Base-by-base conservation (phyloP, 2,329 filamentous ascomycete species). In the Nigrospora sphaerica region DNA sequence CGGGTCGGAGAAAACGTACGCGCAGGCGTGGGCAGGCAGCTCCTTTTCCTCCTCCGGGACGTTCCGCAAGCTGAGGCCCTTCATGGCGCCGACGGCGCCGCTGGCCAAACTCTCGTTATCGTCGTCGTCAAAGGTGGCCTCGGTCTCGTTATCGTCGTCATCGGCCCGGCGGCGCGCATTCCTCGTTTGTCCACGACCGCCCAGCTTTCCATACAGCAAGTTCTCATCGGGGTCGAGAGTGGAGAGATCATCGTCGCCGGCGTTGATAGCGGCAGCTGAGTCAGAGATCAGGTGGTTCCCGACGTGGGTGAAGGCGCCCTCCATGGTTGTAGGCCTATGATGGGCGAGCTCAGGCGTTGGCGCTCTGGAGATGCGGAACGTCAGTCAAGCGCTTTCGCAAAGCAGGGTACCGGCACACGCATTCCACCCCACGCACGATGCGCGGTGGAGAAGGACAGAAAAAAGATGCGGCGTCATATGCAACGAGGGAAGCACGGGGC, bases 21-120 rank as follows among this genome's bases (percentile, higher is more conserved):
- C 88, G 85, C 92, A 98, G 55, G 95, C 93, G 73, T 98, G 93
- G 52, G 88, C 74, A 23, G 93, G 93, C 45, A 97, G 80, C 66
- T 95, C 89, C 61, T 91, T 91, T 57, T 95, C 88, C 62, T 95
- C 89, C 56, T 95, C 88, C 11, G 75, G 45, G 48, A 52, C 49
- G 53, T 74, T 66, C 65, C 74, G 63, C 39, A 84, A 62, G 51
- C 74, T 78, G 53, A 83, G 62, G 44, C 82, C 85, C 57, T 83
- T 84, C 64, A 85, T 74, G 41, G 85, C 87, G 54, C 89, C 88
- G 31, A 90, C 79, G 10, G 88, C 83, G 56, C 88, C 83, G 62
- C 90, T 96, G 38, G 86, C 85, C 62, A 95, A 60, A 57, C 80
- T 85, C 63, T 84, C 81, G 50, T 75, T 77, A 49, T 95, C 88